Base-by-base conservation (phyloP, 2,329 filamentous ascomycete genomes). In the Acrocalymma vagum region DNA sequence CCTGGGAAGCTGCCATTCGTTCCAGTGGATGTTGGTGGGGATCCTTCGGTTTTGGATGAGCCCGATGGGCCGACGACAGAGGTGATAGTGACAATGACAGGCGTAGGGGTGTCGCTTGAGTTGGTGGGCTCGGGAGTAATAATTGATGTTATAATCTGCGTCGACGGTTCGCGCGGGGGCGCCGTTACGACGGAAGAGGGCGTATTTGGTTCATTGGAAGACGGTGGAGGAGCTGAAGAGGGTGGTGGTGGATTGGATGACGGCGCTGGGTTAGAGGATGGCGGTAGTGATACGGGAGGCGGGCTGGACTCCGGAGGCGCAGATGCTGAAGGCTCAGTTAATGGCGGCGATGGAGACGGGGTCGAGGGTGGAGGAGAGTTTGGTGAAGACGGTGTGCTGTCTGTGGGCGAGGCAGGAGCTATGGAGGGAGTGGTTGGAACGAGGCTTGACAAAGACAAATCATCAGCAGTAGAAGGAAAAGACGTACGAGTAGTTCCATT, bases 401-500 rank as follows among this genome's bases (percentile, higher is more conserved):
- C 37, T 44, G 51, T 43, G 25, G 55, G 30, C 45, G 55, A 48
- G 31, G 51, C 36, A 35, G 49, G 48, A 56, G 55, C 38, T 29
- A 41, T 26, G 32, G 48, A 43, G 10, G 54, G 42, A 34, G 45
- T 26, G 28, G 48, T 32, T 27, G 49, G 37, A 36, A 41, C 28
- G 28, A 43, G 42, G 18, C 17, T 41, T 17, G 45, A 51, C 26
- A 40, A 35, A 41, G 42, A 22, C 17, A 44, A 32, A 36, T 38
- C 17, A 43, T 43, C 27, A 37, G 47, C 15, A 54, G 57, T 37
- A 44, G 51, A 50, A 32, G 49, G 36, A 58, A 55, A 45, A 30
- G 60, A 69, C 66, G 60, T 67, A 69, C 66, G 60, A 45, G 58
- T 45, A 50, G 63, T 58, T 42, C 38, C 48, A 53, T 54, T 61